Conservation (phyloP, 176 grass and related monocot genomes). For the Canna indica region DNA sequence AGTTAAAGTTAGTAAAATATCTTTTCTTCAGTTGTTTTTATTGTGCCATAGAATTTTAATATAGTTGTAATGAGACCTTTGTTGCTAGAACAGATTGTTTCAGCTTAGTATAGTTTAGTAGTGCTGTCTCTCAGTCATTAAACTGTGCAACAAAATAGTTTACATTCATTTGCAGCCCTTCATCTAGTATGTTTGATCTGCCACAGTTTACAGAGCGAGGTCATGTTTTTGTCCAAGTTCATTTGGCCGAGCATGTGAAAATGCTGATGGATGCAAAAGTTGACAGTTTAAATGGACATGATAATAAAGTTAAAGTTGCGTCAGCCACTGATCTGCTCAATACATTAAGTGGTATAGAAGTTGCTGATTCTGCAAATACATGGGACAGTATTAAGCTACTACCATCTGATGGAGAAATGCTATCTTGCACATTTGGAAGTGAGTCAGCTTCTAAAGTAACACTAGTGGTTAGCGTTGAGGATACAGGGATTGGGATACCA, state of each 20-base stretch:
- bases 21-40: neutral
- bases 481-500: slow-evolving; percentile 67
- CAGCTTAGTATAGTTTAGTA: too few species aligned
- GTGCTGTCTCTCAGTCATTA: too few species aligned
- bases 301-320: neutral
- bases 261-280: neutral
- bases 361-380: slow-evolving; percentile 32
- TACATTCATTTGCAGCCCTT: too few species aligned
- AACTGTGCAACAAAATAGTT: too few species aligned
- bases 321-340: slow-evolving; percentile 8
- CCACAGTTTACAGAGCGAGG: slow-evolving; percentile 59
- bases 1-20: slow-evolving; percentile 14
- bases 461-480: slow-evolving; percentile 52
- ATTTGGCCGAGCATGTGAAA: slow-evolving; percentile 45
- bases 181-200: neutral
- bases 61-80: neutral
- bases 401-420: neutral
- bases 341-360: slow-evolving; percentile 52
- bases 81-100: neutral
- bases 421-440: slow-evolving; percentile 13
- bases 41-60: too few species aligned
- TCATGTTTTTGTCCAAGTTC: slow-evolving; percentile 60
- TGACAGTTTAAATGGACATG: neutral
- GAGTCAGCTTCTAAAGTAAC: slow-evolving; percentile 13
- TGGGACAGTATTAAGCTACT: slow-evolving; percentile 29